Conservation (phyloP, 106 monocot species). For the Dendrobium officinale region DNA sequence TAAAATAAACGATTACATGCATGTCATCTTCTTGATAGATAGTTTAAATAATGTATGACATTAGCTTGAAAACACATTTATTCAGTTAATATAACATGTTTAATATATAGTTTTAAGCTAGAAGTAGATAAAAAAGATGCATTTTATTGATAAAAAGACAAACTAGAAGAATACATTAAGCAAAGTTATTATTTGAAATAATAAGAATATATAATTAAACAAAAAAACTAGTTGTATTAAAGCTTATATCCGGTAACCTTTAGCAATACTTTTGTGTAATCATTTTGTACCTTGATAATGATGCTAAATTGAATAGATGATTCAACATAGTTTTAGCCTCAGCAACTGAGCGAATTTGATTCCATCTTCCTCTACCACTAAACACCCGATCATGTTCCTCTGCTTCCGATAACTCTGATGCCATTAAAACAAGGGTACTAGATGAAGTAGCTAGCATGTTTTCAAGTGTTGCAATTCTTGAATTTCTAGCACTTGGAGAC, state of each 20-base stretch:
- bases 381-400: constrained; percentile 77
- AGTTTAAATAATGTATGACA: neutral
- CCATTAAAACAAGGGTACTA: constrained; percentile 72
- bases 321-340: constrained; percentile 89
- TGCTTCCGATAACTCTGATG: constrained; percentile 90
- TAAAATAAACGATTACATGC: neutral
- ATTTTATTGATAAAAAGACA: neutral
- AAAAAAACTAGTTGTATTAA: neutral
- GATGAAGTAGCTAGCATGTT: constrained; percentile 86
- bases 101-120: neutral
- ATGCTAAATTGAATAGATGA: constrained; percentile 73
- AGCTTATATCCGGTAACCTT: neutral
- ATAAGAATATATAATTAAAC: neutral
- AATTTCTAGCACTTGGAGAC: constrained; percentile 93
- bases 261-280: neutral
- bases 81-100: neutral
- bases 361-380: constrained; percentile 73
- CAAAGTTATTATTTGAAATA: neutral
- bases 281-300: constrained; percentile 49
- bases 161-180: neutral
- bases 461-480: constrained; percentile 84
- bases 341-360: constrained; percentile 73
- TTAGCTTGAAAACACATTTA: neutral
- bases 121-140: neutral
- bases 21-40: neutral